These are phyloP conservation scores for Phytophthora capsici DNA, from an alignment of 352 stramenopile genomes.

Conservation along the genomic window DNA sequence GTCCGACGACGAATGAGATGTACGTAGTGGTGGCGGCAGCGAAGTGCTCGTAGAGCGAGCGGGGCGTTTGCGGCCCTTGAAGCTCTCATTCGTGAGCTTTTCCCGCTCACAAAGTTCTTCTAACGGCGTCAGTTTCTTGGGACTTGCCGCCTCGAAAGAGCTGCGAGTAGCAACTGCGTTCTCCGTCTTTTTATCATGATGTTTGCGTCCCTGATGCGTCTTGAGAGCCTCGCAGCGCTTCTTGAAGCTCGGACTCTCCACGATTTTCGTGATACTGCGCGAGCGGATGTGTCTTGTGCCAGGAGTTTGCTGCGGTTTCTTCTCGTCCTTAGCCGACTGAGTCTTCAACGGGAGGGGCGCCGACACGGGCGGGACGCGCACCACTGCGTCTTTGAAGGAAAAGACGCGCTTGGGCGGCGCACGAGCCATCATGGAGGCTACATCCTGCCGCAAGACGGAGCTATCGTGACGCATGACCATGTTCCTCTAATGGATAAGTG, in stretches of 20 bases:
- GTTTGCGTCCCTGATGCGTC: constrained; percentile 21
- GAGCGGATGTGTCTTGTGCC: constrained; percentile 36
- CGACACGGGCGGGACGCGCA: constrained; percentile 22
- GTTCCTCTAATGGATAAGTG: neutral
- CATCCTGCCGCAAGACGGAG: constrained; percentile 4
- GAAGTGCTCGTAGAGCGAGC: neutral
- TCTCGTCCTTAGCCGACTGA: neutral
- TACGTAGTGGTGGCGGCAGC: neutral
- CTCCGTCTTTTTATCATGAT: constrained; percentile 28
- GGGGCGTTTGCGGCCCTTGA: constrained; percentile 2
- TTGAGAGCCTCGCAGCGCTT: constrained; percentile 53
- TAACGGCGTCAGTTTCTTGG: constrained; percentile 35
- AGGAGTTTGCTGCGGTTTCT: constrained; percentile 4
- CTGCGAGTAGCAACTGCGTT: neutral
- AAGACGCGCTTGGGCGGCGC: constrained; percentile 24
- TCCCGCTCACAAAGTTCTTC: constrained; percentile 44
- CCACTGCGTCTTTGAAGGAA: constrained; percentile 46
- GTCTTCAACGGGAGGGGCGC: neutral
- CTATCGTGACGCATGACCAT: constrained; percentile 36
- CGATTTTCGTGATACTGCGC: constrained; percentile 46
- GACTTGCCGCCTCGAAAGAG: neutral
- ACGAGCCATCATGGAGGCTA: constrained; percentile 10
- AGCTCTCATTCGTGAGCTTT: constrained; percentile 22
- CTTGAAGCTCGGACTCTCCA: constrained; percentile 47
- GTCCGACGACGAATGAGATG: constrained; percentile 19